Evolutionary conservation across 1,139 yeast species (phyloP), one percentile per base, ranked within the genome.

Genomic region (Maudiozyma humilis): DNA sequence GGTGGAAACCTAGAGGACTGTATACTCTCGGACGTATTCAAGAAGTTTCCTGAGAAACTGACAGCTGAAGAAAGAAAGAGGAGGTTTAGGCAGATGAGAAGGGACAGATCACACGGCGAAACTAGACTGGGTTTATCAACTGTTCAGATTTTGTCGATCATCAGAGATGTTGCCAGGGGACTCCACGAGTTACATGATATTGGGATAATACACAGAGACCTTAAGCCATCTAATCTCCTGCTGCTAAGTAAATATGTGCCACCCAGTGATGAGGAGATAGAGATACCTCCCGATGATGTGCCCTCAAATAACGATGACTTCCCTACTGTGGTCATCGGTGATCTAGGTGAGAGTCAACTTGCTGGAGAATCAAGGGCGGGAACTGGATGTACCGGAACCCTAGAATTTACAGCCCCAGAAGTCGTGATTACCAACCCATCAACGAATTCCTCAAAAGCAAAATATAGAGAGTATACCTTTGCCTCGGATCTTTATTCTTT

Each of bases 401-500:
- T 86, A 19, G 96, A 86, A 57, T 87, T 79, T 54, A 80, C 89
- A 25, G 95, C 95, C 0, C 96, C 95, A 0, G 95, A 86, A 53
- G 69, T 86, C 13, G 70, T 87, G 57, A 59, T 60, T 20, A 44
- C 68, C 12, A 68, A 63, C 15, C 32, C 31, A 17, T 59, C 63
- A 2, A 43, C 18, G 12, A 42, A 35, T 17, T 38, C 44, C 6
- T 40, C 40, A 29, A 38, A 35, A 19, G 31, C 40, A 7, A 36
- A 38, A 27, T 48, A 72, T 39, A 69, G 71, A 32, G 78, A 81
- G 42, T 85, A 82, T 55, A 74, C 81, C 7, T 78, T 73, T 55
- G 75, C 77, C 40, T 79, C 95, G 27, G 96, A 87, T 61, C 72
- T 85, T 41, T 87, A 84, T 59, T 82, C 95, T 0, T 62, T 87